A percentile compares a stretch with the other conserved stretches of the same genome.
These are phyloP conservation scores for Penicillium crystallinum DNA, from an alignment of 495 filamentous ascomycete genomes.

Conservation along the genomic window DNA sequence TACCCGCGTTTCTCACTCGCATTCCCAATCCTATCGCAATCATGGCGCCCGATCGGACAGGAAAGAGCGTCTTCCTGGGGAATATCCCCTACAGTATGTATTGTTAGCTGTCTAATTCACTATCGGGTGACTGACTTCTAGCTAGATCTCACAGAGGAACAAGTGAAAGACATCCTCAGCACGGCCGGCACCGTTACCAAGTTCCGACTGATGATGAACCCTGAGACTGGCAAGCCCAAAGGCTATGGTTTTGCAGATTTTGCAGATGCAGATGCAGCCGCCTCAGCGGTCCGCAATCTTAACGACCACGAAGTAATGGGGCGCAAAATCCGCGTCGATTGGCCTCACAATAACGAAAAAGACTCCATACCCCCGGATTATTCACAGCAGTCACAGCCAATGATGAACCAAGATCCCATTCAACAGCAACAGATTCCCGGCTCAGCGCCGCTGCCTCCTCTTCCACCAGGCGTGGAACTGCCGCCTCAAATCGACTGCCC, in stretches of 20 bases:
- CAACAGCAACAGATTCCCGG: slow-evolving; percentile 24
- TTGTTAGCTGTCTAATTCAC: neutral
- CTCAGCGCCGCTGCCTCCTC: slow-evolving; percentile 58
- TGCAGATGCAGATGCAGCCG: slow-evolving; percentile 81
- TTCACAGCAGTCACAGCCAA: slow-evolving; percentile 29
- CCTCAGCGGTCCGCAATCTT: slow-evolving; percentile 90
- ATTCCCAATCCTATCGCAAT: slow-evolving; percentile 15
- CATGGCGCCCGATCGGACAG: slow-evolving; percentile 53
- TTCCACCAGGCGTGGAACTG: slow-evolving; percentile 79
- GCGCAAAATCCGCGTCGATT: slow-evolving; percentile 89
- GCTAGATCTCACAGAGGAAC: slow-evolving; percentile 85
- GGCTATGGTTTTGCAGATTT: slow-evolving; percentile 97
- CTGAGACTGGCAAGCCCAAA: slow-evolving; percentile 90
- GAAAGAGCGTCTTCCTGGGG: slow-evolving; percentile 74
- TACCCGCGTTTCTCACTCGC: slow-evolving; percentile 1
- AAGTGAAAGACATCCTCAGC: slow-evolving; percentile 86
- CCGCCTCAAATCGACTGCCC: slow-evolving; percentile 74
- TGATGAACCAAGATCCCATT: slow-evolving; percentile 16
- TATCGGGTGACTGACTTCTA: slow-evolving; percentile 8
- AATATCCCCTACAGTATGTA: slow-evolving; percentile 65
- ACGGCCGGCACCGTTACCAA: slow-evolving; percentile 82
- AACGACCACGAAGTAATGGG: slow-evolving; percentile 97
- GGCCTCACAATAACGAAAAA: slow-evolving; percentile 82
- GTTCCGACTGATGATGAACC: slow-evolving; percentile 93
- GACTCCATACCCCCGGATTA: slow-evolving; percentile 59